These are phyloP conservation scores for Sechiopsis laciniata DNA, from an alignment of 306 rosid genomes.

Conservation along the genomic window DNA sequence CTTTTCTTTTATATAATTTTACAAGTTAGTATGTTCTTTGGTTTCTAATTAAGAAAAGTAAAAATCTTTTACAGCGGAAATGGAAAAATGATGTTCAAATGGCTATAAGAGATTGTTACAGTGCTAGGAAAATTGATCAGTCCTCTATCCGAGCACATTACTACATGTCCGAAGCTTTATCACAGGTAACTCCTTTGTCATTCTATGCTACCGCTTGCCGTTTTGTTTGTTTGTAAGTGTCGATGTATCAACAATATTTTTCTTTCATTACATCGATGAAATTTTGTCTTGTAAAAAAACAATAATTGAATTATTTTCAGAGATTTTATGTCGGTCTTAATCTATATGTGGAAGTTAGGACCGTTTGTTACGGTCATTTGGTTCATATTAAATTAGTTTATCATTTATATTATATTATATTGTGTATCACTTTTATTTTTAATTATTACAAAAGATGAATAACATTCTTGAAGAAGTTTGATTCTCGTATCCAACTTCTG, in stretches of 20 bases:
- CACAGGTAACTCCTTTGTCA: conserved; percentile 54
- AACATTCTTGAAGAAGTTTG: conserved; percentile 4
- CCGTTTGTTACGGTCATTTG: background rate
- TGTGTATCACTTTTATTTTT: background rate
- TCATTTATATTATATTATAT: background rate
- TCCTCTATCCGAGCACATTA: conserved; percentile 56
- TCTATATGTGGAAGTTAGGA: conserved; percentile 1
- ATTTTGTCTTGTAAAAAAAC: background rate
- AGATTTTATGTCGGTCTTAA: conserved; percentile 7
- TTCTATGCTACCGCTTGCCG: conserved; percentile 13
- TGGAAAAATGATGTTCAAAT: conserved; percentile 95
- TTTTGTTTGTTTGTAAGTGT: background rate
- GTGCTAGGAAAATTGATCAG: conserved; percentile 58
- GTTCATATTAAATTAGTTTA: background rate
- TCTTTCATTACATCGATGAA: too few relatives aligned
- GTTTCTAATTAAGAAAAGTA: conserved; percentile 20
- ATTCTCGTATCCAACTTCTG: conserved; percentile 8
- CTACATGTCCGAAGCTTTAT: conserved; percentile 78
- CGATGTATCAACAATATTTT: background rate
- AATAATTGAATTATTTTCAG: background rate
- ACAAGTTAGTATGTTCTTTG: background rate
- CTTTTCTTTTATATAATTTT: background rate
- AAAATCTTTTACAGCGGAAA: conserved; percentile 55
- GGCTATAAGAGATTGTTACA: conserved; percentile 80
- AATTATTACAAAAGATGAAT: background rate